Conservation (phyloP, 164 flowering plant species). For the Platanus orientalis region DNA sequence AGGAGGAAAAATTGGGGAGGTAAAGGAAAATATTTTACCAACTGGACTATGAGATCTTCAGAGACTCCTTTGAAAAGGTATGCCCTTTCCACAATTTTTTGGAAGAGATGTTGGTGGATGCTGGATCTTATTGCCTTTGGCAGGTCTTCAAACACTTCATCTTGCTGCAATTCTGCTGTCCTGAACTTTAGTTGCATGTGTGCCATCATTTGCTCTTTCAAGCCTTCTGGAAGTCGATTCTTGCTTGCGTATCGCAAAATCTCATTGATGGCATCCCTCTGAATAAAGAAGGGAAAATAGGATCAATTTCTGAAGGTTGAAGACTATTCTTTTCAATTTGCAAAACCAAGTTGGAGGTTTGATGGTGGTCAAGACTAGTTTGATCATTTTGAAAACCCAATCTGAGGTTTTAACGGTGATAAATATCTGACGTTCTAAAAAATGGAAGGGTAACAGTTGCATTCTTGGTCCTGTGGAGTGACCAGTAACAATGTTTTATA, state of each 20-base stretch:
- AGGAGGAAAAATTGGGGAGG: neutral
- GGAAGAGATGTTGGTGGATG: slow-evolving; percentile 75
- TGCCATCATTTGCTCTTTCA: slow-evolving; percentile 85
- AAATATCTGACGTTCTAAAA: no score
- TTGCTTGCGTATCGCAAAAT: slow-evolving; percentile 62
- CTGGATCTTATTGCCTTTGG: slow-evolving; percentile 89
- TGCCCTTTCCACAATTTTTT: slow-evolving; percentile 39
- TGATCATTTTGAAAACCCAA: no score
- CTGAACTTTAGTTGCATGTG: slow-evolving; percentile 77
- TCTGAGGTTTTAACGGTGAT: no score
- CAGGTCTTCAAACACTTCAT: slow-evolving; percentile 63
- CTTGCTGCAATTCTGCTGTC: slow-evolving; percentile 77
- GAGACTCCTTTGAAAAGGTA: slow-evolving; percentile 72
- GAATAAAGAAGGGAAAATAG: neutral
- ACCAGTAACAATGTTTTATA: no score
- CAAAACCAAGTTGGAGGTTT: no score
- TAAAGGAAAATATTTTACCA: slow-evolving; percentile 34
- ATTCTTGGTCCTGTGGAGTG: neutral
- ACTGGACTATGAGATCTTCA: slow-evolving; percentile 52
- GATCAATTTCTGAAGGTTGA: no score
- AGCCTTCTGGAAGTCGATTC: slow-evolving; percentile 69
- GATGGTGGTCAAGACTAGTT: no score
- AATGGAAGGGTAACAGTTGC: neutral
- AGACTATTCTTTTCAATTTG: neutral
- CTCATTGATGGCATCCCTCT: slow-evolving; percentile 77